Conservation (phyloP, 495 filamentous ascomycete species). For the Lasiosphaeria miniovina region DNA sequence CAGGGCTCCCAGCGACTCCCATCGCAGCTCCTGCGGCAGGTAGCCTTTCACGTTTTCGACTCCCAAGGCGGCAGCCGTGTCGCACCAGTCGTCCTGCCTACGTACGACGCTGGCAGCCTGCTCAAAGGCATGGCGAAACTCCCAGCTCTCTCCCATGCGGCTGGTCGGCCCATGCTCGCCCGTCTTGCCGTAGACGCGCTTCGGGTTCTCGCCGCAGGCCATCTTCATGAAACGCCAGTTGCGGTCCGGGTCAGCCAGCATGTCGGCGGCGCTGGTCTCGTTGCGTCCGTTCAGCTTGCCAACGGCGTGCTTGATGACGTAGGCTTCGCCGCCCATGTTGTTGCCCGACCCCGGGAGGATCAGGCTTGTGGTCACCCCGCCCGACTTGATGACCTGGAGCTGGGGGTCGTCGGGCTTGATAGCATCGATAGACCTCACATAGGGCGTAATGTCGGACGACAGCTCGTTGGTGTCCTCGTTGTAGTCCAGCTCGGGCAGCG, state of each 20-base stretch:
- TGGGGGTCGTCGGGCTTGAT: slow-evolving; percentile 49
- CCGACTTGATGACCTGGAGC: slow-evolving; percentile 60
- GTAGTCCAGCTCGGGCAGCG: slow-evolving; percentile 40
- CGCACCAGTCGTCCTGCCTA: slow-evolving; percentile 60
- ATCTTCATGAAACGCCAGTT: slow-evolving; percentile 66
- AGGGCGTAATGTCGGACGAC: slow-evolving; percentile 52
- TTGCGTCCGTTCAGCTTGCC: slow-evolving; percentile 46
- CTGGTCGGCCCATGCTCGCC: slow-evolving; percentile 44
- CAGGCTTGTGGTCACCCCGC: slow-evolving; percentile 65
- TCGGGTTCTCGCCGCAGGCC: slow-evolving; percentile 67
- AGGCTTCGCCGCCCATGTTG: slow-evolving; percentile 66
- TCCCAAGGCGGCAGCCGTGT: slow-evolving; percentile 42
- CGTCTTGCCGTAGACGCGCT: slow-evolving; percentile 47
- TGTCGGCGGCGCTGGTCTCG: slow-evolving; percentile 47
- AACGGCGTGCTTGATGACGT: slow-evolving; percentile 59
- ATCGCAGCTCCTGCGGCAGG: slow-evolving; percentile 52
- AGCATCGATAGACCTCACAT: slow-evolving; percentile 57
- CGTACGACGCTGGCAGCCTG: slow-evolving; percentile 49
- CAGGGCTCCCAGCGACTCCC: slow-evolving; percentile 57
- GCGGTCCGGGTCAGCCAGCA: slow-evolving; percentile 48
- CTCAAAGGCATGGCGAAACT: slow-evolving; percentile 61
- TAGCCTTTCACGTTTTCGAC: slow-evolving; percentile 39
- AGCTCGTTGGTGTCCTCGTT: slow-evolving; percentile 53
- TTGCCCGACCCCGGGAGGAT: slow-evolving; percentile 62
- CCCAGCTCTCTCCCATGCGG: slow-evolving; percentile 59